These are phyloP conservation scores for Tylopilus vinaceipallidus DNA, from an alignment of 768 basidiomycete genomes.

Conservation along the genomic window DNA sequence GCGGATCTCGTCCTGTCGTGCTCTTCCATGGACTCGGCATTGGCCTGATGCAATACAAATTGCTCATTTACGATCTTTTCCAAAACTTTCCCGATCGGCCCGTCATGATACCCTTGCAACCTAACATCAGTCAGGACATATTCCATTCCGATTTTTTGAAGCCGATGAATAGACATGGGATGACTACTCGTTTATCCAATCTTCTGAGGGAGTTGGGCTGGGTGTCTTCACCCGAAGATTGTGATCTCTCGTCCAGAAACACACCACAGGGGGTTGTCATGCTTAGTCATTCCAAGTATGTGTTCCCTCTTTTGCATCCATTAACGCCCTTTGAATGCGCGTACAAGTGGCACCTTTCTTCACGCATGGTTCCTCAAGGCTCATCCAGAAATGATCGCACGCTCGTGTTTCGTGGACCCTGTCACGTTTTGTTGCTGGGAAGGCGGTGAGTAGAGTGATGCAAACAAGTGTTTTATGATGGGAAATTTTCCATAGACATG, in stretches of 20 bases:
- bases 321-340: conserved; percentile 5
- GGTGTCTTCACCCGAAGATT: conserved; percentile 37
- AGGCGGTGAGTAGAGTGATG: conserved; percentile 56
- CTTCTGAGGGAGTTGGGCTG: conserved; percentile 66
- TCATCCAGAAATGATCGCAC: conserved; percentile 60
- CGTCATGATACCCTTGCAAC: conserved; percentile 74
- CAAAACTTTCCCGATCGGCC: conserved; percentile 62
- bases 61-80: conserved; percentile 59
- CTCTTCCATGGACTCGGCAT: conserved; percentile 90
- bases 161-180: conserved; percentile 65
- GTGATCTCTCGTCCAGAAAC: conserved; percentile 3
- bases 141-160: conserved; percentile 72
- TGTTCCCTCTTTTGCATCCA: background rate
- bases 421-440: conserved; percentile 93
- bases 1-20: conserved; percentile 66
- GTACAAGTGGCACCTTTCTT: conserved; percentile 65
- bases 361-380: conserved; percentile 91
- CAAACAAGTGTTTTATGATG: background rate
- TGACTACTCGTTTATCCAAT: conserved; percentile 51
- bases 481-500: conserved; percentile 50
- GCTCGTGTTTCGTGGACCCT: conserved; percentile 91
- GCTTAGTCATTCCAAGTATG: conserved; percentile 87
- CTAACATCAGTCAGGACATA: conserved; percentile 82
- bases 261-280: conserved; percentile 60
- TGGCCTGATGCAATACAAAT: conserved; percentile 69